These are phyloP conservation scores for Fomitopsis palustris DNA, from an alignment of 1,284 basidiomycete genomes.

Conservation along the genomic window DNA sequence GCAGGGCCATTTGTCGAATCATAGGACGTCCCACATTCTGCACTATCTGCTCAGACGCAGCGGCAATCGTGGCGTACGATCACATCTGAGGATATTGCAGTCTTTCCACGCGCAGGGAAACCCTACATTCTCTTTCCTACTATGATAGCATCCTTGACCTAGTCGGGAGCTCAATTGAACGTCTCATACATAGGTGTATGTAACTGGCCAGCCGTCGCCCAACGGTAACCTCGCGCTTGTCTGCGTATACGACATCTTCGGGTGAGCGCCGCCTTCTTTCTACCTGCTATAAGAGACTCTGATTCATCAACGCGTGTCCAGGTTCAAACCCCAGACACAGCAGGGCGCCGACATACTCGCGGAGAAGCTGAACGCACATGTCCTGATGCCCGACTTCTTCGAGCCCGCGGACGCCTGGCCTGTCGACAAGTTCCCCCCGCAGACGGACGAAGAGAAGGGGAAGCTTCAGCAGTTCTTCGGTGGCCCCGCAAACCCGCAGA, in stretches of 20 bases:
- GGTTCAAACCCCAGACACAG: constrained; percentile 55
- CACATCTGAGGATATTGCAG: too few relatives aligned
- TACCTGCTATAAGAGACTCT: constrained; percentile 10
- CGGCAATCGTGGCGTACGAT: too few relatives aligned
- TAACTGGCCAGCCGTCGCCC: constrained; percentile 42
- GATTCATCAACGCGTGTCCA: constrained; percentile 11
- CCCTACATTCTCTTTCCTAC: too few relatives aligned
- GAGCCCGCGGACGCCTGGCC: constrained; percentile 50
- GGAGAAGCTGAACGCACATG: constrained; percentile 42
- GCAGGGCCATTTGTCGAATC: too few relatives aligned
- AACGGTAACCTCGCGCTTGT: constrained; percentile 47
- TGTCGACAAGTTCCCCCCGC: constrained; percentile 48
- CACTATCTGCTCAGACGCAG: too few relatives aligned
- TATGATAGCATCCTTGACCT: neutral
- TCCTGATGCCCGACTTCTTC: constrained; percentile 69
- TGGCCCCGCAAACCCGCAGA: constrained; percentile 42
- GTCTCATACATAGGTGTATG: constrained; percentile 38
- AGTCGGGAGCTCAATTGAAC: constrained; percentile 12
- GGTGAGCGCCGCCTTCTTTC: constrained; percentile 32
- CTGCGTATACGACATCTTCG: constrained; percentile 65
- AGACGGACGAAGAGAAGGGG: constrained; percentile 44
- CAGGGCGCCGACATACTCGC: constrained; percentile 65
- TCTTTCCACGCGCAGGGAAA: too few relatives aligned
- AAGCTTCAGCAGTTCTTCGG: constrained; percentile 55
- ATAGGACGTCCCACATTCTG: too few relatives aligned